Evolutionary conservation across 2,329 filamentous ascomycete species (phyloP).

Genomic region (Nemania diffusa): DNA sequence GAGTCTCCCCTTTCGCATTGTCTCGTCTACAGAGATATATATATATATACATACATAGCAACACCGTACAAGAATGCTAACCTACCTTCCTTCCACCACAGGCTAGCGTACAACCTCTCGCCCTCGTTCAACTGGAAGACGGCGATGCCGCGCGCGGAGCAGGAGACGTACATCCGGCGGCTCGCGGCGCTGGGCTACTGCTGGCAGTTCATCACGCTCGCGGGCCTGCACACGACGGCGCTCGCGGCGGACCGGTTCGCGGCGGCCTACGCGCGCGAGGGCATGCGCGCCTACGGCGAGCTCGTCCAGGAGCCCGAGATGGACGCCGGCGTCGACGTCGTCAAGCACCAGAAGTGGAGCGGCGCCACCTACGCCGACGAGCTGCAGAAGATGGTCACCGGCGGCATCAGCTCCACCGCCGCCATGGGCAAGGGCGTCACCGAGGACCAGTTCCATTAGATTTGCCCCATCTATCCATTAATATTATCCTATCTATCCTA

Average conservation of each 20-base stretch:
- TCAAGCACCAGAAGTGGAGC: slow-evolving; percentile 99
- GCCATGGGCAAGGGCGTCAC: slow-evolving; percentile 99
- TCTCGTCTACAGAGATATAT: not conserved
- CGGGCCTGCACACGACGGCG: slow-evolving; percentile 93
- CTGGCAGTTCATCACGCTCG: slow-evolving; percentile 99
- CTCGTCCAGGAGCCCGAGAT: slow-evolving; percentile 98
- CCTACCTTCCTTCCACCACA: slow-evolving; percentile 50
- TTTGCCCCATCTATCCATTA: not conserved
- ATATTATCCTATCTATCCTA: too few species aligned
- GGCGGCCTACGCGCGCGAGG: slow-evolving; percentile 79
- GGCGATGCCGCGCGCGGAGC: slow-evolving; percentile 89
- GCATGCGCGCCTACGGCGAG: slow-evolving; percentile 97
- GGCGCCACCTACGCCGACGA: slow-evolving; percentile 96
- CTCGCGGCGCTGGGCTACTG: slow-evolving; percentile 91
- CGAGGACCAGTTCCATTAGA: slow-evolving; percentile 91
- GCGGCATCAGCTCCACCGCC: slow-evolving; percentile 88
- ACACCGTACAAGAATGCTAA: not conserved
- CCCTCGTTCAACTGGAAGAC: slow-evolving; percentile 99
- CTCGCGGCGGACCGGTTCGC: slow-evolving; percentile 92
- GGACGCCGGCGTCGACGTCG: slow-evolving; percentile 87
- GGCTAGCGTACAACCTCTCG: slow-evolving; percentile 96
- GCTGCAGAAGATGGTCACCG: slow-evolving; percentile 95
- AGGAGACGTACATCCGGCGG: slow-evolving; percentile 96
- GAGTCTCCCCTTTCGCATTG: slow-evolving; percentile 48
- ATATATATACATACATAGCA: too few species aligned